A percentile compares a stretch with the other conserved stretches of the same genome.
Evolutionary conservation across 2,329 filamentous ascomycete genomes (phyloP).

Genomic region (Trichoderma cornu-damae): DNA sequence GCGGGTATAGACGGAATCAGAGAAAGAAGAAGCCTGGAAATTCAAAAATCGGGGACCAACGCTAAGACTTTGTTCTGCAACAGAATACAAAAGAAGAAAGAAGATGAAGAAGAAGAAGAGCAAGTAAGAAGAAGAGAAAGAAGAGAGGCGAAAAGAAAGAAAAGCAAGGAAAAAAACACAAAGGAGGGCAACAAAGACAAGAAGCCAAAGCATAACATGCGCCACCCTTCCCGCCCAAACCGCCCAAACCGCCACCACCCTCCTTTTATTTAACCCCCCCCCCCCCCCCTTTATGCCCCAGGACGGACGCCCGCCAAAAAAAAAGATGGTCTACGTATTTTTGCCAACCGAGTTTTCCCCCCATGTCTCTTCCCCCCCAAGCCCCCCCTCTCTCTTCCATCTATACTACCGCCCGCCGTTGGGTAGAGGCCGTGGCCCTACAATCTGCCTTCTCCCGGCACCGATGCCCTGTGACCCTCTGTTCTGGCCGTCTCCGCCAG

Average conservation of each 20-base stretch:
- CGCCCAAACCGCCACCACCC: background rate
- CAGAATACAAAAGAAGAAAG: background rate
- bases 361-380: background rate
- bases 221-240: slow-evolving; percentile 6
- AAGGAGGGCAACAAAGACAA: background rate
- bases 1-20: background rate
- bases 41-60: background rate
- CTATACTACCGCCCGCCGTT: slow-evolving; percentile 31
- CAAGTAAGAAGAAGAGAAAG: background rate
- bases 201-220: slow-evolving; percentile 7
- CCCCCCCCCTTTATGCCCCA: background rate
- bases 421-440: slow-evolving; percentile 67
- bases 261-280: background rate
- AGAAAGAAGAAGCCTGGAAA: background rate
- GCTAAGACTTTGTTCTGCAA: background rate
- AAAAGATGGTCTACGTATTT: slow-evolving; percentile 8
- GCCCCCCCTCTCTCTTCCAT: background rate
- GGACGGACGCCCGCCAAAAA: slow-evolving; percentile 3
- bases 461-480: slow-evolving; percentile 61
- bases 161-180: background rate
- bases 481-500: slow-evolving; percentile 71
- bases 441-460: slow-evolving; percentile 68
- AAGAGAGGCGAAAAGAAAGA: background rate
- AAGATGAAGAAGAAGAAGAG: background rate
- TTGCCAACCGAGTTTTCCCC: background rate